These are phyloP conservation scores for Boletus barrowsii DNA, from an alignment of 768 basidiomycete genomes.

Conservation along the genomic window DNA sequence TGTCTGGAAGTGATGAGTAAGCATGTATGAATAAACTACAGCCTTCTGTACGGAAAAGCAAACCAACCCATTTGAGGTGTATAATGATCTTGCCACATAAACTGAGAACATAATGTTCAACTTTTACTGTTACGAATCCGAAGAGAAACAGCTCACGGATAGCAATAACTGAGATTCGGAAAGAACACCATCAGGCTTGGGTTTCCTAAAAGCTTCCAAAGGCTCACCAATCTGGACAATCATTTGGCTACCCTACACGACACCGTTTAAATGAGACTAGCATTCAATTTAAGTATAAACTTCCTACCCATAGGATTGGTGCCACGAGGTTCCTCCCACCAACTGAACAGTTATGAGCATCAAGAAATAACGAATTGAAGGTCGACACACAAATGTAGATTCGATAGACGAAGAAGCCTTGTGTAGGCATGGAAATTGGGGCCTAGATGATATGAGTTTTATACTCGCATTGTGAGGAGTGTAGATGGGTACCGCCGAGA, in stretches of 20 bases:
- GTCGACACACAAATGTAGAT: conserved; percentile 1
- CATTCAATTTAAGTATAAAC: neutral
- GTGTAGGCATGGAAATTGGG: neutral
- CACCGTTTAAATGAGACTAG: neutral
- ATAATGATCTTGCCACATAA: neutral
- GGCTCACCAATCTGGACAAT: conserved; percentile 8
- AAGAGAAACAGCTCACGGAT: neutral
- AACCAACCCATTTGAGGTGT: conserved; percentile 8
- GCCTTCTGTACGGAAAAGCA: neutral
- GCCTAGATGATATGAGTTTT: neutral
- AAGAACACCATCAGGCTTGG: neutral
- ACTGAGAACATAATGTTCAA: neutral
- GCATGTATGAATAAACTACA: no score
- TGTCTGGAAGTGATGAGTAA: neutral
- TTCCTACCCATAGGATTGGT: conserved; percentile 12
- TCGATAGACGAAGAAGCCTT: conserved; percentile 10
- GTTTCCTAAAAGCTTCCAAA: neutral
- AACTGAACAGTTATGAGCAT: neutral
- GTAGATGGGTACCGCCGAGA: neutral
- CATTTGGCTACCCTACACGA: neutral
- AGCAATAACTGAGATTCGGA: neutral
- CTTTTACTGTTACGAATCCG: neutral
- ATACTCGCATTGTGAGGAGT: no score
- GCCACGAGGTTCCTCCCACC: neutral
- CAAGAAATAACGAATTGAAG: neutral